These are phyloP conservation scores for Fusarium aywerte DNA, from an alignment of 2,329 filamentous ascomycete genomes.

Conservation along the genomic window DNA sequence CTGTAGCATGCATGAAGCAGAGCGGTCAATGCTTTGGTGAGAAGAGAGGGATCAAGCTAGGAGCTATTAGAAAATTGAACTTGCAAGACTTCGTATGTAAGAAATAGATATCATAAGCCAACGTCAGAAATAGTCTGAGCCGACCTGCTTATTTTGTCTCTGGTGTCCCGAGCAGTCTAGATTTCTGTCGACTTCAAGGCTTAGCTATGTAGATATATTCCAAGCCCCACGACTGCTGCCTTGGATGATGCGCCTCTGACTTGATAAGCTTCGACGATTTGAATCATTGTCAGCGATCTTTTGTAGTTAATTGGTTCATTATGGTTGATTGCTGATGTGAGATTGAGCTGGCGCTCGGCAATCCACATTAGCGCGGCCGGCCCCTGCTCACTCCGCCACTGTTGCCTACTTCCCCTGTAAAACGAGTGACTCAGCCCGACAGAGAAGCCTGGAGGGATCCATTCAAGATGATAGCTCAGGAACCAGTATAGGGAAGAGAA, in stretches of 20 bases:
- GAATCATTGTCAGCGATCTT: background rate
- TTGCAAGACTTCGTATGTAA: background rate
- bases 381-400: constrained; percentile 20
- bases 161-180: background rate
- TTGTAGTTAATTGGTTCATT: background rate
- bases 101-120: background rate
- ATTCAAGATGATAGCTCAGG: too few relatives aligned
- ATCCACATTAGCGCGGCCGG: background rate
- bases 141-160: background rate
- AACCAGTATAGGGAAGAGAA: too few relatives aligned
- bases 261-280: background rate
- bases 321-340: constrained; percentile 20
- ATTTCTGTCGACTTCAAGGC: background rate
- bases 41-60: too few relatives aligned
- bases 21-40: background rate
- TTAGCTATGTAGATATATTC: background rate
- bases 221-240: constrained; percentile 12
- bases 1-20: background rate
- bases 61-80: too few relatives aligned
- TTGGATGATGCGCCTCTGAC: background rate
- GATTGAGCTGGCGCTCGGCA: constrained; percentile 19
- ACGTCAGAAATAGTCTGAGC: background rate
- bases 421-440: constrained; percentile 31
- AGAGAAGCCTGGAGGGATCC: background rate
- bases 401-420: constrained; percentile 11